Conservation (phyloP, 352 stramenopile genomes). For the Globisporangium recalcitrans region DNA sequence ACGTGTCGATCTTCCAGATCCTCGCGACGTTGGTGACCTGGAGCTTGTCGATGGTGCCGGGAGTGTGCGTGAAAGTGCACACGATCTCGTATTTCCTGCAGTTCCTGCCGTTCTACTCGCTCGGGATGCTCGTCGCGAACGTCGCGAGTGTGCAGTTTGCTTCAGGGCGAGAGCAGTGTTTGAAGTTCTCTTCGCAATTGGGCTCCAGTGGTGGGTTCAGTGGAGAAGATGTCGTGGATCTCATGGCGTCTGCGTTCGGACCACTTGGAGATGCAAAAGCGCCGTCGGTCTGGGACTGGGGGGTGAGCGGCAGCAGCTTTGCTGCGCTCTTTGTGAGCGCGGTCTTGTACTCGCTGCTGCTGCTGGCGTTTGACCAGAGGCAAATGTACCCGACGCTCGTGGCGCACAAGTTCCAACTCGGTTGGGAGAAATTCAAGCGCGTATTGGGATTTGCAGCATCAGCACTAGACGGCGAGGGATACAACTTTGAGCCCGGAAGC, state of each 20-base stretch:
- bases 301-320: constrained; percentile 37
- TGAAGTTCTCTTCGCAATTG: constrained; percentile 16
- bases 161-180: constrained; percentile 38
- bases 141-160: constrained; percentile 46
- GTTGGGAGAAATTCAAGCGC: constrained; percentile 19
- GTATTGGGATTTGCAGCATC: not conserved
- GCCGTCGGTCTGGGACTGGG: constrained; percentile 46
- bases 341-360: constrained; percentile 40
- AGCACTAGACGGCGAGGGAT: not conserved
- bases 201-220: not conserved
- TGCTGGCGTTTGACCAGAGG: constrained; percentile 52
- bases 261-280: constrained; percentile 12
- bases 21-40: constrained; percentile 45
- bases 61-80: constrained; percentile 41
- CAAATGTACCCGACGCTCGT: constrained; percentile 72
- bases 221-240: constrained; percentile 8
- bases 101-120: constrained; percentile 55
- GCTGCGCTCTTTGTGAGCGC: constrained; percentile 36
- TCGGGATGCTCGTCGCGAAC: constrained; percentile 42
- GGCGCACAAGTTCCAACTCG: constrained; percentile 25
- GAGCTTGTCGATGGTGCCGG: constrained; percentile 40
- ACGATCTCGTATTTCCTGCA: constrained; percentile 43
- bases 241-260: constrained; percentile 22
- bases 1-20: constrained; percentile 64
- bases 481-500: not conserved